Evolutionary conservation across 1,284 basidiomycete species (phyloP), one percentile per base, ranked within the genome.

Genomic region (Cronartium quercuum): DNA sequence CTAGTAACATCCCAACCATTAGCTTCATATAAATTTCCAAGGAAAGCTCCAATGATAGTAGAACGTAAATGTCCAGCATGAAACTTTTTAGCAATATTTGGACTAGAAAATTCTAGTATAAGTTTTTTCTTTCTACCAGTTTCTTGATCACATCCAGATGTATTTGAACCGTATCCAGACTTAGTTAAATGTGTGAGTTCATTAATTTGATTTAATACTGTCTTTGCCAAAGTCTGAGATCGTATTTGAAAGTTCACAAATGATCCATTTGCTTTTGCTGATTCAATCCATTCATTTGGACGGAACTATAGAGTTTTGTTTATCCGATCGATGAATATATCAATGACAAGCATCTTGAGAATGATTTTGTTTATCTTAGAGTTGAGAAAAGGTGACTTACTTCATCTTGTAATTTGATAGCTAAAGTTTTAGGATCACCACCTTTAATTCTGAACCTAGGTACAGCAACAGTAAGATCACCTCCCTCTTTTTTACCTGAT

Each of bases 81-180:
- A 87, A 98, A 98, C 5, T 91, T 91, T 82, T 99, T 99, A 47
- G 96, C 95, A 80, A 98, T 98, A 82, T 99, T 98, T 21, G 95
- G 94, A 4, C 91, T 92, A 0, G 93, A 96, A 83, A 94, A 98
- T 82, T 98, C 86, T 77, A 87, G 90, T 77, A 92, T 82, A 77
- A 90, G 83, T 73, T 87, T 90, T 83, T 95, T 93, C 57, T 92
- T 91, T 67, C 76, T 66, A 44, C 38, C 61, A 37, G 78, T 76
- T 40, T 66, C 57, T 24, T 77, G 71, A 51, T 76, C 65, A 6
- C 55, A 51, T 51, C 66, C 66, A 18, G 68, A 64, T 21, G 74
- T 60, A 62, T 76, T 44, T 29, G 73, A 68, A 38, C 74, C 76
- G 65, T 75, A 65, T 29, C 68, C 21, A 41, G 76, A 75, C 29